Percentiles rank a stretch among this genome's conserved stretches.
These are phyloP conservation scores for Mikania micrantha DNA, from an alignment of 129 eudicot genomes.

Conservation along the genomic window DNA sequence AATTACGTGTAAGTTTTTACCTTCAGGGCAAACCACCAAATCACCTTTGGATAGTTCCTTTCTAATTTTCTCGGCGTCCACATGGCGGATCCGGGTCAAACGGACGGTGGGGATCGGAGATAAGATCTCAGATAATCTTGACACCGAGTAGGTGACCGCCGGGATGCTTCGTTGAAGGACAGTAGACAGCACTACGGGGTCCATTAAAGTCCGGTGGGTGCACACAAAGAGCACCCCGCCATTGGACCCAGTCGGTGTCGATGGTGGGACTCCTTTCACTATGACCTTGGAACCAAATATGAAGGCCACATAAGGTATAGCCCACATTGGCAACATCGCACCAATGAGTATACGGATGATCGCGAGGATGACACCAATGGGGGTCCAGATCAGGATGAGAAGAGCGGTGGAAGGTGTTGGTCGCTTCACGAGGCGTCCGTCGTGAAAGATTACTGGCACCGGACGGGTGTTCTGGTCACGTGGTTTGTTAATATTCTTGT, in stretches of 20 bases:
- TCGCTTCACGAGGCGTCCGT: slow-evolving; percentile 80
- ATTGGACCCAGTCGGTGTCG: slow-evolving; percentile 45
- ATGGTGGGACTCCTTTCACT: slow-evolving; percentile 82
- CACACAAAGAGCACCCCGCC: slow-evolving; percentile 88
- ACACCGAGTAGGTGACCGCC: slow-evolving; percentile 92
- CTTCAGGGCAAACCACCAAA: slow-evolving; percentile 35
- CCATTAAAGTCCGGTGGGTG: slow-evolving; percentile 88
- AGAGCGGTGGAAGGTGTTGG: slow-evolving; percentile 78
- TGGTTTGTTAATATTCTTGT: slow-evolving; percentile 16
- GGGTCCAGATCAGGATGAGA: slow-evolving; percentile 77
- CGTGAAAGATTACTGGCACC: slow-evolving; percentile 87
- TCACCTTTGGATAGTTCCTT: slow-evolving; percentile 63
- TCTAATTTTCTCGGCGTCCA: slow-evolving; percentile 69
- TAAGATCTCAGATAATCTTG: slow-evolving; percentile 73
- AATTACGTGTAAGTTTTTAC: background rate
- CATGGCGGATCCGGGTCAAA: slow-evolving; percentile 61
- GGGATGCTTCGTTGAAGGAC: slow-evolving; percentile 79
- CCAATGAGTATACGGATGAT: slow-evolving; percentile 53
- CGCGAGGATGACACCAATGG: slow-evolving; percentile 65
- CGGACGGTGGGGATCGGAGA: slow-evolving; percentile 96
- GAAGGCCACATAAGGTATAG: slow-evolving; percentile 39
- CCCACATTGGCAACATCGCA: slow-evolving; percentile 62
- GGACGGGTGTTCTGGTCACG: slow-evolving; percentile 54
- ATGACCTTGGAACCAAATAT: slow-evolving; percentile 58
- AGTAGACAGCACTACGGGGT: slow-evolving; percentile 81